Conservation (phyloP, 2,329 filamentous ascomycete species). For the Cercospora citrullina region DNA sequence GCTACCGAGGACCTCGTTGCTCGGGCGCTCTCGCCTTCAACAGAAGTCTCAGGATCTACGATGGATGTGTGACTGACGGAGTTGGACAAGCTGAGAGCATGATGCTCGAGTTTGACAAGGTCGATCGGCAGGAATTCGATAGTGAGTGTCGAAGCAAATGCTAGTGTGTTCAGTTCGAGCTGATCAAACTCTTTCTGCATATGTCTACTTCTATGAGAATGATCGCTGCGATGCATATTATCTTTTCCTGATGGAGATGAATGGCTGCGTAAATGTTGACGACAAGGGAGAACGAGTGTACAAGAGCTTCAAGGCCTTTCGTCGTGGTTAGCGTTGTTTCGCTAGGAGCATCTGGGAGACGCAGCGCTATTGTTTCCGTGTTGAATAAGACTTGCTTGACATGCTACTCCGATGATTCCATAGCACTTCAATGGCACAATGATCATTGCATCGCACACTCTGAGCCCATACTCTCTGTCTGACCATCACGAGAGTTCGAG, state of each 20-base stretch:
- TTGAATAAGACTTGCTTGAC: neutral
- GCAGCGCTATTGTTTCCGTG: neutral
- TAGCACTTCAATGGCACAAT: neutral
- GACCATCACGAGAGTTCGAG: neutral
- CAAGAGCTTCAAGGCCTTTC: neutral
- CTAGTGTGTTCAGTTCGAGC: neutral
- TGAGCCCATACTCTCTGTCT: neutral
- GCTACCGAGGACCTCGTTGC: neutral
- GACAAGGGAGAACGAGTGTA: neutral
- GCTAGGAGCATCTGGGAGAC: neutral
- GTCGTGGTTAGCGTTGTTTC: neutral
- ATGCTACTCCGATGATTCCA: neutral
- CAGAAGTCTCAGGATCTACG: neutral
- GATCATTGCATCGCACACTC: neutral
- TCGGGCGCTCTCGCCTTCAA: neutral
- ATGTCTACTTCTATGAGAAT: neutral
- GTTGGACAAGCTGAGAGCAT: conserved; percentile 1
- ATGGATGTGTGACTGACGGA: conserved; percentile 1
- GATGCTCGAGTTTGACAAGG: neutral
- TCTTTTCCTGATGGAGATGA: neutral
- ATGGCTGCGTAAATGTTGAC: neutral
- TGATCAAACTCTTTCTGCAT: neutral
- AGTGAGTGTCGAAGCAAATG: neutral
- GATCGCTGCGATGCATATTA: neutral
- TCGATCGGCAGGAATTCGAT: neutral